Evolutionary conservation across 148 eudicot genomes (phyloP), one percentile per base, ranked within the genome.

Genomic region (Beta vulgaris): DNA sequence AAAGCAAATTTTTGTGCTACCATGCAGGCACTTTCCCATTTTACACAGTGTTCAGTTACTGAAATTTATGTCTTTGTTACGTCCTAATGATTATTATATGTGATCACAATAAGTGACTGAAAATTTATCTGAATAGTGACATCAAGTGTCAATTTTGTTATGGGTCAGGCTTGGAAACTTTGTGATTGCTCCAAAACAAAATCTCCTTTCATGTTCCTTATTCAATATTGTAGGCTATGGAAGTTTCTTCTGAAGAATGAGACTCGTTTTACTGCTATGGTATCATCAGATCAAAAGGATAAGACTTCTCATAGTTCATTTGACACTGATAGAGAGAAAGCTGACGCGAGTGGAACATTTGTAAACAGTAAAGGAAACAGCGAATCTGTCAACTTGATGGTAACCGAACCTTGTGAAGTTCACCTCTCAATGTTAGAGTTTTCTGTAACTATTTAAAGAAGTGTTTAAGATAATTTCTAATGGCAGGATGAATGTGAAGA

Each of bases 221-320:
- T 54, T 21, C 35, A 32, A 42, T 65, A 23, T 63, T 76, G 70
- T 63, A 86, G 88, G 88, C 77, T 86, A 51, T 86, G 88, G 88
- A 71, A 44, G 65, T 72, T 65, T 57, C 75, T 86, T 64, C 32
- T 79, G 63, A 74, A 76, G 72, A 64, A 49, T 76, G 77, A 75
- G 63, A 76, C 26, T 43, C 65, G 48, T 29, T 68, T 67, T 54
- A 51, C 55, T 79, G 58, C 63, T 15, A 49, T 21, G 15, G 49
- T 46, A 63, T 71, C 69, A 37, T 39, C 70, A 59, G 69, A 78
- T 29, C 29, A 12, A 57, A 75, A 78, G 26, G 72, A 28, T 1
- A 68, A 57, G 19, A 53, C 49, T 64, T 64, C 16, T n/a, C 43
- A 21, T 65, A 74, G 29, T 25, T 49, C 35, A 53, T 35, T n/a